A percentile compares a stretch with the other conserved stretches of the same genome.
phyloP scores from a whole-genome alignment of 139 green algal genomes.

The Coccomyxa sp. region DNA sequence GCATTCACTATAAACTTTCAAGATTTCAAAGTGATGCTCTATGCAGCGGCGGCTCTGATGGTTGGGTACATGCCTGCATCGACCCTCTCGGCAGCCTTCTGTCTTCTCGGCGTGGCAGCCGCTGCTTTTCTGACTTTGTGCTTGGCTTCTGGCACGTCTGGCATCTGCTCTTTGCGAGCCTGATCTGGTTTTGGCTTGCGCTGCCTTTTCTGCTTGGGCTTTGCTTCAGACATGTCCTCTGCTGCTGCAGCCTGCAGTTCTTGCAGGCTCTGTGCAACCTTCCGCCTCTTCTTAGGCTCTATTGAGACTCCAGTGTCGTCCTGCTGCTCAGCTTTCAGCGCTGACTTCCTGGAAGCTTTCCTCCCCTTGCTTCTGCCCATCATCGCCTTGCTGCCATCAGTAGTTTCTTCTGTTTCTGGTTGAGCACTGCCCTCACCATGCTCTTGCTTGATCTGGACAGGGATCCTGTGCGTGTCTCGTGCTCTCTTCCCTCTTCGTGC shows the following conservation, averaged over 20 bases:
- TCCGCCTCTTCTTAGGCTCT: neutral
- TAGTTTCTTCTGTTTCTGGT: neutral
- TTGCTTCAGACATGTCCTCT: neutral
- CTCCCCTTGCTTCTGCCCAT: neutral
- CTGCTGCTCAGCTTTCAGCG: neutral
- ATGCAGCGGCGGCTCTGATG: no score
- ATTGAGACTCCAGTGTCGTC: neutral
- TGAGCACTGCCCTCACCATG: no score
- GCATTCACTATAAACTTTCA: no score
- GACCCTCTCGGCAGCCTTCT: neutral
- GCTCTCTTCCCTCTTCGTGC: no score
- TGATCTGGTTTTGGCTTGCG: neutral
- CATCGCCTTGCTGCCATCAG: neutral
- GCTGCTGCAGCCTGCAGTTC: neutral
- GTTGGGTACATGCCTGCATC: no score
- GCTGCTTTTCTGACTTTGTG: no score
- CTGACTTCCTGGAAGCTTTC: neutral
- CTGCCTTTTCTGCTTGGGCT: neutral
- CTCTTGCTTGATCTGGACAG: no score
- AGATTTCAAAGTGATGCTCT: no score
- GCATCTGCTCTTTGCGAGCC: no score
- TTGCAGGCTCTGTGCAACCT: neutral
- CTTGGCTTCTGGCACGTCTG: no score
- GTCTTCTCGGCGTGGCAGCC: no score
- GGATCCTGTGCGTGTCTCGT: no score